Base-by-base conservation (phyloP, 768 basidiomycete species). In the Leccinum truebloodii region DNA sequence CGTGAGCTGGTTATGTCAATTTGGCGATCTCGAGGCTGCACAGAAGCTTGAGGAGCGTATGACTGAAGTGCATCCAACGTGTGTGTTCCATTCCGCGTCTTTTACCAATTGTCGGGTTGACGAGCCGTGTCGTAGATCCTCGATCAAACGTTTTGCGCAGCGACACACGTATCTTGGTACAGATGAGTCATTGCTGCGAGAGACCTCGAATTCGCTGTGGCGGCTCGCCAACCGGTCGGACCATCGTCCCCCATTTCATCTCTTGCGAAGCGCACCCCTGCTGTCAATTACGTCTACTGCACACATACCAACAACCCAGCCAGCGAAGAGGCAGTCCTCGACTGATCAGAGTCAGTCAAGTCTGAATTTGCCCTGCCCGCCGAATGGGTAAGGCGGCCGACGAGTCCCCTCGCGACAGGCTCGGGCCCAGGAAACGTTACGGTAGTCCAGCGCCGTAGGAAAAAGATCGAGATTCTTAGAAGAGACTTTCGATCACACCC, bases 1-100 rank as follows among this genome's bases (percentile, higher is more conserved):
- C 92, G 49, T 98, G 95, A 96, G 88, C 94, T 4, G 82, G 89
- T 58, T 96, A 96, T 76, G 94, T 76, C 89, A 92, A 68, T 98
- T 91, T 69, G 94, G 94, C n/a, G 94, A 95, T 74, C 79, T 95
- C 37, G 87, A 91, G 46, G 89, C 92, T 2, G 85, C 92, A 3
- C 86, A 91, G 66, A 93, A 95, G 74, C 83, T 98, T 53, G 95
- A 97, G 73, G 86, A 87, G 63, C 85, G 97, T 8, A 90, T 98
- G 66, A 80, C 88, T 1, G 95, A 98, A 62, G 86, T 87, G 1
- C 98, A 93, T 74, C 88, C 94, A 0, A 85, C 85, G 53, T 94
- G 62, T 44, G 85, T 10, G 3, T 48, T 34, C 18, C 1, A 16
- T 53, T 52, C n/a, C 5, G 10, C 10, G 41, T 44, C 10, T 44